Base-by-base conservation (phyloP, 768 basidiomycete species). In the Tricholoma furcatifolium region DNA sequence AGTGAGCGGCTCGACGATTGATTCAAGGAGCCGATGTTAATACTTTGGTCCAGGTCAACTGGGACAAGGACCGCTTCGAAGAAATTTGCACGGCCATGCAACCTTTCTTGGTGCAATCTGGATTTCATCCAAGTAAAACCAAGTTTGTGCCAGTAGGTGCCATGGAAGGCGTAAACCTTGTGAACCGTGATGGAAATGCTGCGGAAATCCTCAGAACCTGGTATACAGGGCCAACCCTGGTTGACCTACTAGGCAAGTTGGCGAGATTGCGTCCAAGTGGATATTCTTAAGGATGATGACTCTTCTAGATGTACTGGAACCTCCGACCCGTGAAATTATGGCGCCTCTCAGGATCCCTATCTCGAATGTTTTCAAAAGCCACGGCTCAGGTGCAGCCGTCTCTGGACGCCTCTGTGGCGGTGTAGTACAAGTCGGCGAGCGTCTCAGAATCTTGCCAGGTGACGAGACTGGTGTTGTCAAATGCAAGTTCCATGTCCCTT, bases 361-460 rank as follows among this genome's bases (percentile, higher is more conserved):
- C 18, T 89, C 93, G 11, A 98, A 99, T 65, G 91, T 98, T 3
- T 98, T 96, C 78, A 95, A 87, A 68, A 89, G 91, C 3, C 87
- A 88, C 63, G 83, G 86, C 14, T 83, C 90, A 2, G 82, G 88
- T 2, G 83, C 82, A 4, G 89, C 85, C 0, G 83, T 98, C 0
- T 81, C 87, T 20, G 97, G 97, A 15, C 74, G 94, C 45, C 72
- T 98, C 40, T 91, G 86, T 61, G 84, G 87, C 39, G 97, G 97
- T 5, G 75, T 98, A 34, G 79, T 98, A 3, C 95, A 98, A 69
- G 88, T 94, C 2, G 96, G 97, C 2, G 95, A 98, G 72, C 78
- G 82, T 36, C 61, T 98, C 34, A 79, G 93, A 38, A 83, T 95
- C 45, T 72, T 97, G 3, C 97, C 97, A 0, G 96, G 96, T 9